phyloP scores from a whole-genome alignment of 768 basidiomycete genomes.

The Rhodotorula kratochvilovae region DNA sequence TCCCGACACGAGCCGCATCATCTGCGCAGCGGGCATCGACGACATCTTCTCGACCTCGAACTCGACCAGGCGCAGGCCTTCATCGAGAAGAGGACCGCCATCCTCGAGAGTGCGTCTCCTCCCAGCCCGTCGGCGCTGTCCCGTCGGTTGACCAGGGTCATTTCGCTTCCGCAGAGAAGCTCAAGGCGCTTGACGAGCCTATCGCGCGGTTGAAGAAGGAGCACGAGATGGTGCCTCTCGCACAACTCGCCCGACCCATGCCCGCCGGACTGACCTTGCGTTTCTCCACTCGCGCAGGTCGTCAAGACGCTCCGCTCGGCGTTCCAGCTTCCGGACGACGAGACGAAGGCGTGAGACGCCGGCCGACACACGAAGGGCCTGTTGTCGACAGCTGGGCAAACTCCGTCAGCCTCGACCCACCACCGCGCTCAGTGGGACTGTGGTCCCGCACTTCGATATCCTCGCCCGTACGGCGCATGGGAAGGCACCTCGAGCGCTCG shows the following conservation, averaged over 20 bases:
- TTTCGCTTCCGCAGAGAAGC: neutral
- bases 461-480: too few relatives aligned
- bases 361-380: neutral
- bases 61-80: constrained; percentile 8
- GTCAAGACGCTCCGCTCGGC: constrained; percentile 20
- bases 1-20: constrained; percentile 4
- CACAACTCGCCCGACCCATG: too few relatives aligned
- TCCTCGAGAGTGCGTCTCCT: constrained; percentile 9
- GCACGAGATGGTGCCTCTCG: constrained; percentile 1
- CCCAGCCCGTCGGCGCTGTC: too few relatives aligned
- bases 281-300: neutral
- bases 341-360: neutral
- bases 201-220: constrained; percentile 3
- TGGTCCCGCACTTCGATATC: too few relatives aligned
- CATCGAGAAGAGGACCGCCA: constrained; percentile 1
- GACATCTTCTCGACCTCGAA: constrained; percentile 26
- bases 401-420: too few relatives aligned
- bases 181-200: neutral
- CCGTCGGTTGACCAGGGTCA: too few relatives aligned
- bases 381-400: too few relatives aligned
- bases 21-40: constrained; percentile 9
- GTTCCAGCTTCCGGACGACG: constrained; percentile 12
- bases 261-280: too few relatives aligned
- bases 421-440: too few relatives aligned
- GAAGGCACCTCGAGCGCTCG: too few relatives aligned